These are phyloP conservation scores for Cystobasidiopsis lactophilus DNA, from an alignment of 768 basidiomycete species.

Conservation along the genomic window DNA sequence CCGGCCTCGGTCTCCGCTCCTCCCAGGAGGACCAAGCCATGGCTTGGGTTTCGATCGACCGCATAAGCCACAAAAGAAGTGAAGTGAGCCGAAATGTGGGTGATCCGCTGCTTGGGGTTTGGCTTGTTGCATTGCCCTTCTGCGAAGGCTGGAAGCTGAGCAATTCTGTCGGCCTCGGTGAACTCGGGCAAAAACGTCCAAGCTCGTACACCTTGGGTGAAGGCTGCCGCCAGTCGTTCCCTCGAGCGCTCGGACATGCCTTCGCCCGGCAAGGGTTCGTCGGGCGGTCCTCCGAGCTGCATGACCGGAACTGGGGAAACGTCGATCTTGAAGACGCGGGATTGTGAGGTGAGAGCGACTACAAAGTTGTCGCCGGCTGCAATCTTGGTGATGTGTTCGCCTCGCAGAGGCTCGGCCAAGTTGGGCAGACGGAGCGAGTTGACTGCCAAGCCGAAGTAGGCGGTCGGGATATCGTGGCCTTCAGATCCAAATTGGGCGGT, in stretches of 20 bases:
- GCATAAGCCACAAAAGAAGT: not conserved
- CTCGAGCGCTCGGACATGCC: not conserved
- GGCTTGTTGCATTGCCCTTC: not conserved
- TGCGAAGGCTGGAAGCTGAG: not conserved
- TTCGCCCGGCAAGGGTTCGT: slow-evolving; percentile 1
- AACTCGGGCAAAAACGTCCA: slow-evolving; percentile 43
- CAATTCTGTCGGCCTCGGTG: not conserved
- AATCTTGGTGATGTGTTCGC: slow-evolving; percentile 44
- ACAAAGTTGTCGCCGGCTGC: slow-evolving; percentile 53
- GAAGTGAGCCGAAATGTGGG: slow-evolving; percentile 1
- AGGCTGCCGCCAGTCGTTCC: not conserved
- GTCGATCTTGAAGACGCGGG: slow-evolving; percentile 49
- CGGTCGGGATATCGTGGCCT: not conserved
- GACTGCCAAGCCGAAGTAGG: not conserved
- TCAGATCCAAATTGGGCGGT: not conserved
- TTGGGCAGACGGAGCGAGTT: not conserved
- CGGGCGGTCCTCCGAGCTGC: slow-evolving; percentile 28
- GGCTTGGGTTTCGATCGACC: slow-evolving; percentile 20
- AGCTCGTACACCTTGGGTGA: slow-evolving; percentile 19
- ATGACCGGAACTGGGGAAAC: slow-evolving; percentile 24
- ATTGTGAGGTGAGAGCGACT: slow-evolving; percentile 56
- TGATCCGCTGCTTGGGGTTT: not conserved
- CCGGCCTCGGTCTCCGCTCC: slow-evolving; percentile 20
- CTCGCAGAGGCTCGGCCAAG: not conserved
- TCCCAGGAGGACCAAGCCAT: slow-evolving; percentile 55